Conservation (phyloP, 768 basidiomycete species). For the Leccinum disarticulatum region DNA sequence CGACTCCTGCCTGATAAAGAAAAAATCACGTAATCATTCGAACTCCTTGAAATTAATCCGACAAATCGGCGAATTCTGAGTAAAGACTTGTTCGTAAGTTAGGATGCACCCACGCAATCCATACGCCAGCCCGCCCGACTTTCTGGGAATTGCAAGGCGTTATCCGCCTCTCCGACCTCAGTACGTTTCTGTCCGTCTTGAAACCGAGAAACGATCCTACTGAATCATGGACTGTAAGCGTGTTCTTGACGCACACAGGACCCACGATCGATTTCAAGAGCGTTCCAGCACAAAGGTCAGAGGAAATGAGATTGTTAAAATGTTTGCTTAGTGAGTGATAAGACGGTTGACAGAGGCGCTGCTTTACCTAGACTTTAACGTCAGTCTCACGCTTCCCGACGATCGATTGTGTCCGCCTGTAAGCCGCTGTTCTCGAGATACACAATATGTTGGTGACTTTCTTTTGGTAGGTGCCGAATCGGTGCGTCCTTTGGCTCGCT, state of each 20-base stretch:
- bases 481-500: conserved; percentile 37
- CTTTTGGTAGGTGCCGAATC: conserved; percentile 61
- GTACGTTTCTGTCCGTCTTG: conserved; percentile 37
- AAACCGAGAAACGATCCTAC: neutral
- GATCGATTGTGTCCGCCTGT: conserved; percentile 89
- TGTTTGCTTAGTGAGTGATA: conserved; percentile 13
- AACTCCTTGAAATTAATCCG: neutral
- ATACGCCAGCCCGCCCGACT: conserved; percentile 55
- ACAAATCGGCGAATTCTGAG: neutral
- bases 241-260: conserved; percentile 25
- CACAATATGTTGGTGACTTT: neutral
- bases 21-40: neutral
- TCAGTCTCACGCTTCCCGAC: conserved; percentile 55
- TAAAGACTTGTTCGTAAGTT: neutral
- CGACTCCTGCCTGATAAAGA: neutral
- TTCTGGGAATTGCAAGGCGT: conserved; percentile 50
- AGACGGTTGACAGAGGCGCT: conserved; percentile 82
- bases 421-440: conserved; percentile 23
- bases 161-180: conserved; percentile 57
- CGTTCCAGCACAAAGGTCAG: conserved; percentile 65
- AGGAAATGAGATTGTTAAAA: neutral
- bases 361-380: conserved; percentile 68
- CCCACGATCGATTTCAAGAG: conserved; percentile 76
- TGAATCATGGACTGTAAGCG: conserved; percentile 18
- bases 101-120: conserved; percentile 12